These are phyloP conservation scores for Adansonia grandidieri DNA, from an alignment of 441 rosid genomes.

Conservation along the genomic window DNA sequence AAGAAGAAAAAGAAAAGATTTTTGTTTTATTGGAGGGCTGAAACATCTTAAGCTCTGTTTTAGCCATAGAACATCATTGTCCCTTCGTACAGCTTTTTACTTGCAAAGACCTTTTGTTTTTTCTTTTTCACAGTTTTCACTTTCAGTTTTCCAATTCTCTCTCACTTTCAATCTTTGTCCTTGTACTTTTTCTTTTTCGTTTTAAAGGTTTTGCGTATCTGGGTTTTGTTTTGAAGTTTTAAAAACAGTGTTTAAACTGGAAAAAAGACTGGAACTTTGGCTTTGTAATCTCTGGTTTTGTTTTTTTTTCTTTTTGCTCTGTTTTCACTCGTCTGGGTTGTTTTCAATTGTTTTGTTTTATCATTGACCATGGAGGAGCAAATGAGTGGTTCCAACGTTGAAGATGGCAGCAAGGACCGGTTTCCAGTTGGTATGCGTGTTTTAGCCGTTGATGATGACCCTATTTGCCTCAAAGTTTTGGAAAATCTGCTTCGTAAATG, in stretches of 20 bases:
- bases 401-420: constrained; percentile 42
- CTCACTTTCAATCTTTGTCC: not conserved
- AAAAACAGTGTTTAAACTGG: not conserved
- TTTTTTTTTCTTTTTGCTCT: not conserved
- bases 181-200: not conserved
- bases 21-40: constrained; percentile 35
- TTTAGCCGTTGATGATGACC: constrained; percentile 91
- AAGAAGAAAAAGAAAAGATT: constrained; percentile 20
- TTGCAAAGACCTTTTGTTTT: not conserved
- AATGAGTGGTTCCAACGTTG: constrained; percentile 32
- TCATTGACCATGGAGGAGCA: constrained; percentile 48
- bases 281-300: constrained; percentile 29
- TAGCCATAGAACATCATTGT: constrained; percentile 47
- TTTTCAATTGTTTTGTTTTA: constrained; percentile 19
- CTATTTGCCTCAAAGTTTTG: constrained; percentile 69
- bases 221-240: constrained; percentile 35
- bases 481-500: constrained; percentile 75
- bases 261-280: constrained; percentile 19
- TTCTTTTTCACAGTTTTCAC: not conserved
- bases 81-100: constrained; percentile 32
- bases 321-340: constrained; percentile 2
- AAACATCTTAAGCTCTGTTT: constrained; percentile 26
- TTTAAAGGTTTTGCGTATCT: constrained; percentile 26
- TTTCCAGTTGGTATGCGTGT: constrained; percentile 86
- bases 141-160: constrained; percentile 18